Percentiles rank a stretch among this genome's conserved stretches.
These are phyloP conservation scores for Fusarium sp. DNA, from an alignment of 2,329 filamentous ascomycete species.

Conservation along the genomic window DNA sequence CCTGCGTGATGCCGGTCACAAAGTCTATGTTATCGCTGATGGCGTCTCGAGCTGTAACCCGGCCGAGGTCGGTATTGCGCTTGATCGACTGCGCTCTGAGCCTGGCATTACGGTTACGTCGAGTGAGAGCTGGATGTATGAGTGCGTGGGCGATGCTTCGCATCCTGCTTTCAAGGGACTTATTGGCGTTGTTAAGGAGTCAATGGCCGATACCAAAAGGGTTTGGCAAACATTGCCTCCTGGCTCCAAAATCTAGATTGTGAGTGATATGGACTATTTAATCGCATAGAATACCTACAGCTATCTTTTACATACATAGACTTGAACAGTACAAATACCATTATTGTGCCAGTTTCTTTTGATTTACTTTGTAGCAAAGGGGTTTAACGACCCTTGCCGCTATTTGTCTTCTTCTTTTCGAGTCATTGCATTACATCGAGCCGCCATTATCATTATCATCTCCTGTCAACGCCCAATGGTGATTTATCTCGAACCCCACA, in stretches of 20 bases:
- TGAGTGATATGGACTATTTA: not conserved
- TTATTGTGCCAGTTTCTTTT: conserved; percentile 10
- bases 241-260: conserved; percentile 64
- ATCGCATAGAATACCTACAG: conserved; percentile 3
- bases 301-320: conserved; percentile 1
- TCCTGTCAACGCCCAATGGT: conserved; percentile 13
- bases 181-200: conserved; percentile 82
- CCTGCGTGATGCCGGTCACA: conserved; percentile 77
- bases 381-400: conserved; percentile 1
- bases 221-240: conserved; percentile 71
- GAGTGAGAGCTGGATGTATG: conserved; percentile 90
- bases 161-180: conserved; percentile 78
- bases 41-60: conserved; percentile 88
- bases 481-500: conserved; percentile 16
- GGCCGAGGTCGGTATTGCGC: conserved; percentile 82
- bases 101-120: conserved; percentile 80
- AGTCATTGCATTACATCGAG: conserved; percentile 27
- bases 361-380: conserved; percentile 11
- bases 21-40: conserved; percentile 88
- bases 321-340: conserved; percentile 5
- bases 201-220: conserved; percentile 74
- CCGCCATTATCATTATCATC: conserved; percentile 24
- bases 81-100: conserved; percentile 78
- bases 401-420: conserved; percentile 10
- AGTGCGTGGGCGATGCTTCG: conserved; percentile 84